These are phyloP conservation scores for Ceratonia siliqua DNA, from an alignment of 306 rosid genomes.

Conservation along the genomic window DNA sequence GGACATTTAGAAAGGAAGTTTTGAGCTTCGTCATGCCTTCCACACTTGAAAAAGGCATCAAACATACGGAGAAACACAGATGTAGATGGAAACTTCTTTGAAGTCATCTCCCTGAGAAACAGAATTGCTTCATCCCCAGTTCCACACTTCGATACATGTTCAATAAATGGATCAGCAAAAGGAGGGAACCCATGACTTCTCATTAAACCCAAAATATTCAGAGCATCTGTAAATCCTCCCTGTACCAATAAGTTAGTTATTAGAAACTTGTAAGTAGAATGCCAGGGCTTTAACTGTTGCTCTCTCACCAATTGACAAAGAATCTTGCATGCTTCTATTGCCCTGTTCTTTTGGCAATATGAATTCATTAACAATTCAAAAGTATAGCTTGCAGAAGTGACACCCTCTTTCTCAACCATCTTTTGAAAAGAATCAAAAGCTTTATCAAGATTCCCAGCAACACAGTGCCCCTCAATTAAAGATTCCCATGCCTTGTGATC, in stretches of 20 bases:
- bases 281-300: slow-evolving; percentile 58
- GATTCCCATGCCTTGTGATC: slow-evolving; percentile 59
- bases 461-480: slow-evolving; percentile 61
- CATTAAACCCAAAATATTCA: slow-evolving; percentile 66
- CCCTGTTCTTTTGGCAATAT: slow-evolving; percentile 60
- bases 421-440: slow-evolving; percentile 57
- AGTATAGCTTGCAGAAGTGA: slow-evolving; percentile 40
- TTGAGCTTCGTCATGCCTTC: slow-evolving; percentile 68
- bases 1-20: slow-evolving; percentile 83
- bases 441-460: slow-evolving; percentile 56
- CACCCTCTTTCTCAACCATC: slow-evolving; percentile 65
- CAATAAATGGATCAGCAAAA: slow-evolving; percentile 61
- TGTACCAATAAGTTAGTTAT: slow-evolving; percentile 55
- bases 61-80: slow-evolving; percentile 53
- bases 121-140: slow-evolving; percentile 64
- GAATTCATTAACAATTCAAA: slow-evolving; percentile 52
- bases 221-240: slow-evolving; percentile 63
- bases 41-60: slow-evolving; percentile 63
- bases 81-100: slow-evolving; percentile 64
- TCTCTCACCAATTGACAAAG: slow-evolving; percentile 48
- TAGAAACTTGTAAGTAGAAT: slow-evolving; percentile 67
- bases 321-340: slow-evolving; percentile 58
- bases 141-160: slow-evolving; percentile 67
- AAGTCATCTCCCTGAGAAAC: slow-evolving; percentile 69
- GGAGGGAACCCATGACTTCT: slow-evolving; percentile 74